Conservation (phyloP, 495 filamentous ascomycete species). For the Pyrenula aspistea region DNA sequence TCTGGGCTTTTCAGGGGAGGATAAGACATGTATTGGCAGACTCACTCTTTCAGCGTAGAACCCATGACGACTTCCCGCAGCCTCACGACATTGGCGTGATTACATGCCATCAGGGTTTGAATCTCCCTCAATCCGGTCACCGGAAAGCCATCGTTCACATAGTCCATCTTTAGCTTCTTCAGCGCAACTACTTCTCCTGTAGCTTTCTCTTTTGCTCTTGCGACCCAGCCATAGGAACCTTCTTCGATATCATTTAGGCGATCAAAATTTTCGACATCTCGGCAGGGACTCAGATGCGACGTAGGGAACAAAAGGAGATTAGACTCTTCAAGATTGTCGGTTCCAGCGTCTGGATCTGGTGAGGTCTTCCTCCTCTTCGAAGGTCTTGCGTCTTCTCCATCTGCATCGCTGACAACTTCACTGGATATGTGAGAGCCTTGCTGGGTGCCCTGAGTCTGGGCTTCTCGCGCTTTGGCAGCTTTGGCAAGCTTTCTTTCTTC, state of each 20-base stretch:
- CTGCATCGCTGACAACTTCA: slow-evolving; percentile 3
- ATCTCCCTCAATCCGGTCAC: slow-evolving; percentile 92
- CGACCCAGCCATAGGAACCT: slow-evolving; percentile 91
- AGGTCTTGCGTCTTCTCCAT: slow-evolving; percentile 10
- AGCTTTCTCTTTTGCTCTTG: slow-evolving; percentile 63
- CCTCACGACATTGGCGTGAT: slow-evolving; percentile 66
- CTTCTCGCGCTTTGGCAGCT: slow-evolving; percentile 66
- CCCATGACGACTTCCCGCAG: slow-evolving; percentile 82
- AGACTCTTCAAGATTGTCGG: slow-evolving; percentile 6
- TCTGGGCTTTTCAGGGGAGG: slow-evolving; percentile 16
- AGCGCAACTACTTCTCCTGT: slow-evolving; percentile 85
- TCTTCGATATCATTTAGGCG: slow-evolving; percentile 94
- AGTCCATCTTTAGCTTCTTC: slow-evolving; percentile 90
- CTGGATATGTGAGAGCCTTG: slow-evolving; percentile 10
- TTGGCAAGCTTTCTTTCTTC: slow-evolving; percentile 81
- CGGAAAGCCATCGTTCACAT: slow-evolving; percentile 72
- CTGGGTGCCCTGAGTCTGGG: slow-evolving; percentile 35
- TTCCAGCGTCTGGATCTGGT: slow-evolving; percentile 8
- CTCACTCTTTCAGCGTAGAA: slow-evolving; percentile 64
- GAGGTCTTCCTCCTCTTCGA: slow-evolving; percentile 20
- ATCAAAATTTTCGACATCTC: slow-evolving; percentile 83
- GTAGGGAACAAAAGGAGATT: slow-evolving; percentile 59
- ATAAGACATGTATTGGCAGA: slow-evolving; percentile 5
- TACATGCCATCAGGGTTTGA: slow-evolving; percentile 48
- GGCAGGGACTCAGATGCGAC: slow-evolving; percentile 57